Evolutionary conservation across 1,284 basidiomycete species (phyloP).

Genomic region (Cryptococcus wingfieldii): DNA sequence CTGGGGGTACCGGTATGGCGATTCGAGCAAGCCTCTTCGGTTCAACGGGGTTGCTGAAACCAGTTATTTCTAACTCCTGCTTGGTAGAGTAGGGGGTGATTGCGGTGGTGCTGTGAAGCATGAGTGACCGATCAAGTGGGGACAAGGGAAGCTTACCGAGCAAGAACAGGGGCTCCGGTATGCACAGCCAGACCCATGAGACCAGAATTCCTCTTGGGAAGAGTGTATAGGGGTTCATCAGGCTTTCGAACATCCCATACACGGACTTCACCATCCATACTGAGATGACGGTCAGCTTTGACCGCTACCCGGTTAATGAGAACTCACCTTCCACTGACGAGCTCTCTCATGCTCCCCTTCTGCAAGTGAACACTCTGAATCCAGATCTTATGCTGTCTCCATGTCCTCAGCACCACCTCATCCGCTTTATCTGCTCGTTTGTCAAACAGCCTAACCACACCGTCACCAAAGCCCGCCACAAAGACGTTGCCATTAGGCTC

Average conservation of each 20-base stretch:
- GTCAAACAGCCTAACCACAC: conserved; percentile 86
- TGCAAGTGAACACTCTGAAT: conserved; percentile 88
- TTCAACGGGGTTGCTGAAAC: conserved; percentile 36
- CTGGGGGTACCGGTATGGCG: conserved; percentile 34
- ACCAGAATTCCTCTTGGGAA: conserved; percentile 66
- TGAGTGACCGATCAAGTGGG: neutral
- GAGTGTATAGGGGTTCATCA: conserved; percentile 60
- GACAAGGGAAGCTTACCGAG: conserved; percentile 56
- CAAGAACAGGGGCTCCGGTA: conserved; percentile 76
- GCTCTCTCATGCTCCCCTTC: conserved; percentile 64
- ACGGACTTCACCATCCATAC: conserved; percentile 83
- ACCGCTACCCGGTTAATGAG: too few relatives aligned
- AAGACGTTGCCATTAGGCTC: conserved; percentile 70
- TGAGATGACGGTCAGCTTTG: conserved; percentile 39
- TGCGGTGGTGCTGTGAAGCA: conserved; percentile 30
- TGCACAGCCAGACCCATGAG: conserved; percentile 86
- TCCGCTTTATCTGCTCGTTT: conserved; percentile 78
- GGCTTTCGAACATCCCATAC: conserved; percentile 84
- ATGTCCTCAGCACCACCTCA: conserved; percentile 71
- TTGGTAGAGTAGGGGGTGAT: conserved; percentile 30
- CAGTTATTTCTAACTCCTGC: conserved; percentile 45
- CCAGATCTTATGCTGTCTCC: conserved; percentile 82
- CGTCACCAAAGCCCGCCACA: conserved; percentile 89
- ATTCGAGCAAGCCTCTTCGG: conserved; percentile 37
- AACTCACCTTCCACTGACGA: conserved; percentile 80